Base-by-base conservation (phyloP, 495 filamentous ascomycete genomes). In the Thozetella sp. region DNA sequence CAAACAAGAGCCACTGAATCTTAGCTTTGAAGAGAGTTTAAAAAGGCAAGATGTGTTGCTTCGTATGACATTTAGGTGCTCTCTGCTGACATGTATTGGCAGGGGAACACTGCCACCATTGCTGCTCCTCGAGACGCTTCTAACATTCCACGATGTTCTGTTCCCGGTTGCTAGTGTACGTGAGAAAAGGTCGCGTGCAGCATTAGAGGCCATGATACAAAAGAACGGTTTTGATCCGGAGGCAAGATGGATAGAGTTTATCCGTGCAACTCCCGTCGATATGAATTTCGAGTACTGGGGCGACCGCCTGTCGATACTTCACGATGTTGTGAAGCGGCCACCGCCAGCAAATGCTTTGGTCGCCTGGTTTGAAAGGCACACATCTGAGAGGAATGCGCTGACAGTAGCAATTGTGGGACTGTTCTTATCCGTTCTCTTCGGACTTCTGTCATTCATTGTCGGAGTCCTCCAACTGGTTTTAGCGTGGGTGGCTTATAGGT, bases 51-150 rank as follows among this genome's bases (percentile, higher is more conserved):
- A 37, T 52, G 30, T 17, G 9, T 37, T 37, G 9, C 30, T 17
- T 37, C 17, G 30, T 17, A 37, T 37, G 6, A 52, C 37, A n/a
- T 23, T 3, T 3, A 20, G 15, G n/a, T 40, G 13, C 15, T 27
- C 12, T 19, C 50, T 20, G 11, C 24, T 40, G 27, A 56, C 34
- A 25, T 53, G 11, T 20, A 48, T 56, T 22, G 22, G 52, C 56
- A 67, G 64, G 43, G 57, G 59, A 30, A 58, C 63, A 20, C 58
- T 68, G 6, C 65, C 63, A 34, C 59, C 59, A 22, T 54, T 55
- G 54, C 59, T 68, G 22, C 53, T 65, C 20, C 40, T 68, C 15
- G 65, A 68, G 51, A 65, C 65, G 19, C 50, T 68, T 11, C 54
- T 63, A 11, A 63, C 65, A 2, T 46, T 68, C 25, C 58, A 68